Base-by-base conservation (phyloP, 177 flowering plant species). In the Vitis hybrid region DNA sequence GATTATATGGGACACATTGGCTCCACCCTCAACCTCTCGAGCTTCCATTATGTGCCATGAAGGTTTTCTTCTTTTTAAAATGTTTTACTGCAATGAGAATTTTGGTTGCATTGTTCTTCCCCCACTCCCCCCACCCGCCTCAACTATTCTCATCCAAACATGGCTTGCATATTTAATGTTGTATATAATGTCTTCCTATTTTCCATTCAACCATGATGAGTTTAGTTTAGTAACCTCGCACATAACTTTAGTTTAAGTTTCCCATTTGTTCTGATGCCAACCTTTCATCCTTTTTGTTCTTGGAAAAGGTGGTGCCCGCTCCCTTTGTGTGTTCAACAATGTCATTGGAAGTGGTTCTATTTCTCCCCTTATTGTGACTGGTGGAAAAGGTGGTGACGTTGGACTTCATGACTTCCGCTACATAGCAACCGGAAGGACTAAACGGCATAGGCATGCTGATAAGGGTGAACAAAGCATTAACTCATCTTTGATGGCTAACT, bases 21-120 rank as follows among this genome's bases (percentile, higher is more conserved):
- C 99, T 74, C 99, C 98, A 60, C 89, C 90, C 51, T 64, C 91
- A 31, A 86, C 90, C 28, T 90, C 99, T 44, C 95, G 82, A 74
- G 98, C 96, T 79, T 89, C 99, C 66, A 87, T 96, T 70, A 73
- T 82, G 69, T 96, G 99, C 76, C 99, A 94, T 87, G 97, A 96
- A 89, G 98, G 98, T 95, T 60, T 72, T 65, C 22, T 52, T 62
- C 47, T 64, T 38, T 38, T 38, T 38, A 5, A 38, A 38, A 5
- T 38, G 9, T 38, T 38, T 38, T 38, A 7, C 47, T 38, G 47
- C 47, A 5, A 38, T 38, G 47, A 38, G 47, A 38, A 38, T 5
- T 38, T 38, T 28, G 31, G 31, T 28, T 38, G 47, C 47, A 38
- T 38, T 38, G 47, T 38, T 8, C 9, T 38, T 38, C 9, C 8